phyloP scores from a whole-genome alignment of 805 yeast genomes.

The Metschnikowia gelsemii region DNA sequence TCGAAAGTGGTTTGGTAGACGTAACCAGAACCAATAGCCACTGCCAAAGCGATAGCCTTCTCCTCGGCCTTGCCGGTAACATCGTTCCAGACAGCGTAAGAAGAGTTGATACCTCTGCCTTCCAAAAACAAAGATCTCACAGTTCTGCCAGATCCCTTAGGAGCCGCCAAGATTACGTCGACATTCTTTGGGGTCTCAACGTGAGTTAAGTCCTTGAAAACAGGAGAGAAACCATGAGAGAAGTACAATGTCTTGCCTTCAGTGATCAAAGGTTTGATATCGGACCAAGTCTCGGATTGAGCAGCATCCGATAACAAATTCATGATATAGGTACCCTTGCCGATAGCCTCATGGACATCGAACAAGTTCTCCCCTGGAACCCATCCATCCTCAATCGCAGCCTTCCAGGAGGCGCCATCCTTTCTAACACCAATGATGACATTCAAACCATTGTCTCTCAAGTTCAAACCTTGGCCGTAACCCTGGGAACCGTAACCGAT shows the following conservation, averaged over 20 bases:
- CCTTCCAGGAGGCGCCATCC: conserved; percentile 99
- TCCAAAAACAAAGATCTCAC: conserved; percentile 99
- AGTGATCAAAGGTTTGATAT: conserved; percentile 86
- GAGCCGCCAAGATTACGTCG: conserved; percentile 98
- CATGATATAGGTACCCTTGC: conserved; percentile 92
- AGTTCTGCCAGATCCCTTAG: conserved; percentile 99
- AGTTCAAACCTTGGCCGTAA: conserved; percentile 99
- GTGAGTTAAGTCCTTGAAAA: conserved; percentile 94
- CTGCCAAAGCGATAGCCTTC: conserved; percentile 97
- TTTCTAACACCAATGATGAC: conserved; percentile 98
- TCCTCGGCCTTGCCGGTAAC: conserved; percentile 99
- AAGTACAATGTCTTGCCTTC: conserved; percentile 98
- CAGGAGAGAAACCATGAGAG: conserved; percentile 99
- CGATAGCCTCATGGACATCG: conserved; percentile 90
- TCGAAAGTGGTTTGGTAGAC: conserved; percentile 99
- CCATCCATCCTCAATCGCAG: conserved; percentile 99
- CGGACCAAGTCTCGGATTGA: conserved; percentile 96
- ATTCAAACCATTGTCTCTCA: conserved; percentile 98
- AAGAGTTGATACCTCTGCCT: conserved; percentile 99
- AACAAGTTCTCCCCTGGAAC: conserved; percentile 98
- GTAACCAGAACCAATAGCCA: conserved; percentile 99
- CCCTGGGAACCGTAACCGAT: conserved; percentile 99
- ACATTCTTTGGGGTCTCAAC: conserved; percentile 94
- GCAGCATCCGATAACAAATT: conserved; percentile 99
- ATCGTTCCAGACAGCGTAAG: conserved; percentile 99